Base-by-base conservation (phyloP, 495 filamentous ascomycete genomes). In the Ramalina intermedia region DNA sequence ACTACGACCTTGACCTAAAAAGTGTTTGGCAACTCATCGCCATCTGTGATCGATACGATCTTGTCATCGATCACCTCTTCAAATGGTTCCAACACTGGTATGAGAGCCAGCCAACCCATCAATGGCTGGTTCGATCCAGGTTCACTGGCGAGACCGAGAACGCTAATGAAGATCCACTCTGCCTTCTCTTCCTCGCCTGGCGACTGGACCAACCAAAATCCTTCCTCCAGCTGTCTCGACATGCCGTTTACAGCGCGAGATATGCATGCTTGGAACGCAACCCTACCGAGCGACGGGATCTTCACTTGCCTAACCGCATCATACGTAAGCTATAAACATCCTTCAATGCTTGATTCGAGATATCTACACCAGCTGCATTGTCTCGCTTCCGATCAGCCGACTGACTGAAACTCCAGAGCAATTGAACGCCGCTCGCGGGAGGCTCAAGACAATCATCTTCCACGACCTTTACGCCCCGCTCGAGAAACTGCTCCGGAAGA, bases 391-490 rank as follows among this genome's bases (percentile, higher is more conserved):
- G 17, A 43, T 11, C 2, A 21, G 0, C 11, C 11, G 6, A 5
- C 43, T 29, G 11, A 47, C 26, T 16, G 1, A 20, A 20, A 20
- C 14, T 43, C 16, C 20, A 61, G 57, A 63, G 37, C 62, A 63
- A 36, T 16, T 64, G 3, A 63, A 63, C 29, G 62, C 58, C 5
- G 54, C 62, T 4, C 62, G 58, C 37, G 58, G 61, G 7, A 50
- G 60, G 2, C 43, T 64, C 12, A 51, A 51, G 26, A 61, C 41
- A 1, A 50, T 64, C 14, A 46, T 60, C 4, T 54, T 47, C 46
- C 29, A 49, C 18, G 49, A 26, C 16, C 40, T 63, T 1, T 61
- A 51, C 23, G 18, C 18, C 5, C 50, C 47, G 5, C 40, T 37
- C 26, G 40, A 44, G 16, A 3, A 41, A 1, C n/a, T 54, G 8